Evolutionary conservation across 1,284 basidiomycete species (phyloP).

Genomic region (Mycena sp.): DNA sequence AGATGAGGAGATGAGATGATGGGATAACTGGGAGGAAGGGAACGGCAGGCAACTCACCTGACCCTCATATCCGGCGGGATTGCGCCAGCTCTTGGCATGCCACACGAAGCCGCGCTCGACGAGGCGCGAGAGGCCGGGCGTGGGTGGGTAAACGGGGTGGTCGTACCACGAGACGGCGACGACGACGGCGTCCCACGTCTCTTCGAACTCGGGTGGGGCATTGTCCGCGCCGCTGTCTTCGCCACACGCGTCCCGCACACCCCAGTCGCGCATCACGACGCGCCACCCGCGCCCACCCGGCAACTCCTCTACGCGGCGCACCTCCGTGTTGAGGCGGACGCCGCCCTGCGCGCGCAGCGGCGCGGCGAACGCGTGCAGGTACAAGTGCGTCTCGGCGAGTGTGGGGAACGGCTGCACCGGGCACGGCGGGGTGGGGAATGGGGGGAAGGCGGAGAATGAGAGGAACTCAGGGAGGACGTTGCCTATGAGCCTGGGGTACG

Average conservation of each 20-base stretch:
- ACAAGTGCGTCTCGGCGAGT: conserved; percentile 51
- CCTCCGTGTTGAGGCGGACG: conserved; percentile 52
- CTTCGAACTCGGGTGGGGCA: conserved; percentile 32
- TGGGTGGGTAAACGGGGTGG: conserved; percentile 50
- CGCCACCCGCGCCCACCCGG: conserved; percentile 46
- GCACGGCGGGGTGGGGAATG: conserved; percentile 44
- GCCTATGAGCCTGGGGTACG: conserved; percentile 56
- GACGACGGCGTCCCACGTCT: conserved; percentile 57
- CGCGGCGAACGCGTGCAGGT: conserved; percentile 49
- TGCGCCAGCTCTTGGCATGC: conserved; percentile 52
- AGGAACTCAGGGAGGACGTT: conserved; percentile 59
- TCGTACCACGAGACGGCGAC: conserved; percentile 55
- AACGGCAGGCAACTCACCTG: conserved; percentile 47
- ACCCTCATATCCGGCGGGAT: conserved; percentile 46
- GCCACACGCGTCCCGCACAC: too few species aligned
- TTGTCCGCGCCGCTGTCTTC: conserved; percentile 23
- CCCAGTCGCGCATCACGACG: conserved; percentile 50
- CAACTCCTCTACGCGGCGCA: conserved; percentile 47
- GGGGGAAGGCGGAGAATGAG: conserved; percentile 47
- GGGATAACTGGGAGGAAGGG: neutral
- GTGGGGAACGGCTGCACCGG: conserved; percentile 54
- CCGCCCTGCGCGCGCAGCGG: conserved; percentile 42
- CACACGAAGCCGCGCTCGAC: conserved; percentile 41
- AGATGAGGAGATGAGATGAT: too few species aligned
- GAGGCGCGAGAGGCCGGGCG: conserved; percentile 43